phyloP scores from a whole-genome alignment of 2,329 filamentous ascomycete species.

The Microdochium nivale region DNA sequence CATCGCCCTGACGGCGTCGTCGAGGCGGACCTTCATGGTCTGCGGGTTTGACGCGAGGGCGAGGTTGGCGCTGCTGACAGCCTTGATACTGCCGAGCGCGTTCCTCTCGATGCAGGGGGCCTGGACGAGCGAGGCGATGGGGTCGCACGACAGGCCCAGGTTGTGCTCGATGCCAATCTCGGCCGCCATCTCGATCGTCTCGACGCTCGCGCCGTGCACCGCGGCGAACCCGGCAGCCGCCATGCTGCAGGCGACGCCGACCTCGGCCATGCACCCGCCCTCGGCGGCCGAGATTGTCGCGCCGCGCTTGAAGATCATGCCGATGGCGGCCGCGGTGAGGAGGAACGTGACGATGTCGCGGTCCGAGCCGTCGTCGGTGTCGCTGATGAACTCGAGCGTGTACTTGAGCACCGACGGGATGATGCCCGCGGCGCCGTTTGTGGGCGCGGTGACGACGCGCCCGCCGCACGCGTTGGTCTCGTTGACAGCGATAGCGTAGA shows the following conservation, averaged over 20 bases:
- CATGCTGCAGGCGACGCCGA: constrained; percentile 43
- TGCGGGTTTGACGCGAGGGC: constrained; percentile 34
- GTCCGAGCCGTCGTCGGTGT: constrained; percentile 27
- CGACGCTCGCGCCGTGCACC: constrained; percentile 40
- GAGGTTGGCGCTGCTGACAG: constrained; percentile 40
- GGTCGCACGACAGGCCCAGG: constrained; percentile 39
- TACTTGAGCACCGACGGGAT: constrained; percentile 43
- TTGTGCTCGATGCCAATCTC: constrained; percentile 46
- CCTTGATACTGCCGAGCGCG: constrained; percentile 40
- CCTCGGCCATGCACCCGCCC: constrained; percentile 45
- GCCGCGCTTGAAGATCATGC: constrained; percentile 44
- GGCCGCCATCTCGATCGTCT: constrained; percentile 40
- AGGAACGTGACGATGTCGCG: constrained; percentile 40
- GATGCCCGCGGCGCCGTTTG: constrained; percentile 41
- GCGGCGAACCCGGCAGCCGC: constrained; percentile 40
- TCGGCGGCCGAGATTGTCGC: constrained; percentile 43
- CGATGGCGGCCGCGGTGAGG: constrained; percentile 38
- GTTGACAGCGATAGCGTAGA: constrained; percentile 43
- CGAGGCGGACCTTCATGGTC: constrained; percentile 38
- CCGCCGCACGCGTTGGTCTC: constrained; percentile 43
- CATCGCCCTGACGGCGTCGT: constrained; percentile 43
- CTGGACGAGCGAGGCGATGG: constrained; percentile 40
- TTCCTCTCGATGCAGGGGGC: constrained; percentile 44
- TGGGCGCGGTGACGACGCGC: constrained; percentile 41
- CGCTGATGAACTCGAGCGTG: constrained; percentile 39